phyloP scores from a whole-genome alignment of 176 grass and related monocot species.

The Pontederia paniculata region DNA sequence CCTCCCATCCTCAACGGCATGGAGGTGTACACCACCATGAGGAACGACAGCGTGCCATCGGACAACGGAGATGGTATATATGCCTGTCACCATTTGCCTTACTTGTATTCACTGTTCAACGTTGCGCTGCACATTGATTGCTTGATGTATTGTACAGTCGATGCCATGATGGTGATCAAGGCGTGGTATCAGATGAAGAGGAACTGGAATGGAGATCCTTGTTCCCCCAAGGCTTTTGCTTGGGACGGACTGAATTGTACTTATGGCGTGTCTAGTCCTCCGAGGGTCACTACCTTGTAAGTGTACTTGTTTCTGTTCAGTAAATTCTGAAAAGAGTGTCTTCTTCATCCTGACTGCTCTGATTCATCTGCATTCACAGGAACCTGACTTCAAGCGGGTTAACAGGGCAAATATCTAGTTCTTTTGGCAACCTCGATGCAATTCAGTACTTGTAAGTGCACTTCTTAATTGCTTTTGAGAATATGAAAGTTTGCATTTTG shows the following conservation, averaged over 20 bases:
- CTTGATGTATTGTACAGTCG: background rate
- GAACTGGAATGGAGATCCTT: conserved; percentile 32
- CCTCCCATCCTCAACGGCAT: conserved; percentile 48
- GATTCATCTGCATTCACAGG: background rate
- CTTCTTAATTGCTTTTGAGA: background rate
- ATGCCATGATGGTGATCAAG: conserved; percentile 23
- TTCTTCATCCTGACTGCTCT: no score
- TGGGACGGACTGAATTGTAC: conserved; percentile 25
- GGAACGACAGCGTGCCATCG: conserved; percentile 12
- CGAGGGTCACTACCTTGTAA: conserved; percentile 27
- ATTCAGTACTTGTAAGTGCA: conserved; percentile 26
- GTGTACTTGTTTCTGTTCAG: background rate
- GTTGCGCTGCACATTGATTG: background rate
- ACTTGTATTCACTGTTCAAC: conserved; percentile 20
- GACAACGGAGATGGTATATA: conserved; percentile 38
- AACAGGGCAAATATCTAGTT: conserved; percentile 11
- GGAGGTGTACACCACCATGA: conserved; percentile 33
- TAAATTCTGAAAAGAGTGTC: no score
- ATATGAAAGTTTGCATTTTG: no score
- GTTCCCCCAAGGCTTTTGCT: conserved; percentile 6
- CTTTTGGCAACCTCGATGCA: conserved; percentile 17
- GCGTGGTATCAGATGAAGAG: conserved; percentile 15
- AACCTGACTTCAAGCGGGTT: conserved; percentile 20
- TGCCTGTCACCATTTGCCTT: no score
- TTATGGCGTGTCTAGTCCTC: conserved; percentile 1